Conservation (phyloP, 169 alveolate species). For the Amoebophrya sp. region DNA sequence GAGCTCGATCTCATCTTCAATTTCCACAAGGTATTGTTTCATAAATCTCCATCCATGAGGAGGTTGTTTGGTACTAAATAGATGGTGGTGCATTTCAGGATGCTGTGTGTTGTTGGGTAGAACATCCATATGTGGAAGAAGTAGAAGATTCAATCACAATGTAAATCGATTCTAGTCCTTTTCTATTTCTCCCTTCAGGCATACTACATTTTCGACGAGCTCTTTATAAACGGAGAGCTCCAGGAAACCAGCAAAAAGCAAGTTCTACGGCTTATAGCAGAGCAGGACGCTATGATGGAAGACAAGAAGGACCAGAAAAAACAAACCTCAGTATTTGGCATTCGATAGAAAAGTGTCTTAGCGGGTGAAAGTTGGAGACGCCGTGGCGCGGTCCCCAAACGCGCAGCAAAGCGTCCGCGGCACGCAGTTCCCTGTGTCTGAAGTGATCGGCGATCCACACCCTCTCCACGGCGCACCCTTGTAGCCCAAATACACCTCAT, state of each 20-base stretch:
- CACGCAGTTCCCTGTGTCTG: too few relatives aligned
- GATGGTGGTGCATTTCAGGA: not conserved
- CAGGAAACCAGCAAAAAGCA: constrained; percentile 69
- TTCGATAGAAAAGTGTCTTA: not conserved
- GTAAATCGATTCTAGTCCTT: not conserved
- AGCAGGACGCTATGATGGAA: constrained; percentile 69
- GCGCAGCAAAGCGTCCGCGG: too few relatives aligned
- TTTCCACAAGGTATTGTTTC: constrained; percentile 78
- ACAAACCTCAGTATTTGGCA: not conserved
- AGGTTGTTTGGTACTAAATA: not conserved
- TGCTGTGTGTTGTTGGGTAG: not conserved
- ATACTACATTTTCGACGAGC: constrained; percentile 72
- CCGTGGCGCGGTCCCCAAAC: too few relatives aligned
- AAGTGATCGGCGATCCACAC: too few relatives aligned
- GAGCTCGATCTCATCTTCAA: constrained; percentile 97
- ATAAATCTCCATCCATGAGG: not conserved
- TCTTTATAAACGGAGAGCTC: constrained; percentile 55
- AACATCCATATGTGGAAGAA: not conserved
- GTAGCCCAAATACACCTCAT: too few relatives aligned
- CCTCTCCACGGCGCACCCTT: too few relatives aligned
- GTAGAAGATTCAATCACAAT: not conserved
- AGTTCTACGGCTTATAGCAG: constrained; percentile 77
- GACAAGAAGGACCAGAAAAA: not conserved
- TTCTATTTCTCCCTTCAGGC: constrained; percentile 51
- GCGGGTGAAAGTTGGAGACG: too few relatives aligned